Conservation (phyloP, 140 eudicot species). For the Flaveria floridana region DNA sequence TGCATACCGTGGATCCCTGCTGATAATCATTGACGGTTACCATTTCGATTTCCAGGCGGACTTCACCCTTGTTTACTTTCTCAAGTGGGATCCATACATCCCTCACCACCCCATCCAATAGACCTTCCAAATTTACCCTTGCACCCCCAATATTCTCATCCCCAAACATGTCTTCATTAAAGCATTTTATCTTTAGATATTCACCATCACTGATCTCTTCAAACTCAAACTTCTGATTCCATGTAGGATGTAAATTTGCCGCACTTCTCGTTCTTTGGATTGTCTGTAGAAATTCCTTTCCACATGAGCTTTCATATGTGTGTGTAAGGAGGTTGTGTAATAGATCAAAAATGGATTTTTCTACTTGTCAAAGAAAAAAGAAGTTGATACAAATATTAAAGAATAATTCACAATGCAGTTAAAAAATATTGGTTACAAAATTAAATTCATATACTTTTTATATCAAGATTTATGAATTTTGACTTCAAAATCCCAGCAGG, state of each 20-base stretch:
- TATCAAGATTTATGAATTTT: neutral
- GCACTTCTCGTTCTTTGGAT: conserved; percentile 59
- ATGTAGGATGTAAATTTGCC: conserved; percentile 54
- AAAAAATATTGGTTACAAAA: neutral
- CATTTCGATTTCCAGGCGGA: conserved; percentile 73
- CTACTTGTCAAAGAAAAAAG: too few species aligned
- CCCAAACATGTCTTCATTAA: conserved; percentile 61
- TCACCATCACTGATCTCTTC: conserved; percentile 85
- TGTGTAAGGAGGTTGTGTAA: too few species aligned
- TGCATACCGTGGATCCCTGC: conserved; percentile 57
- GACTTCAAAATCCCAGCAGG: neutral
- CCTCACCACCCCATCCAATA: conserved; percentile 64
- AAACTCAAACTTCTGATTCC: conserved; percentile 91
- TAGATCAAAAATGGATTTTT: too few species aligned
- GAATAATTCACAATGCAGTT: neutral
- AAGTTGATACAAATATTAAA: neutral
- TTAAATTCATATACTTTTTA: neutral
- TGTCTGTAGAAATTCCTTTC: conserved; percentile 40
- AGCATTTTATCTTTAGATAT: conserved; percentile 76
- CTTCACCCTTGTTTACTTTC: conserved; percentile 84
- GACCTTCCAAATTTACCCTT: conserved; percentile 86
- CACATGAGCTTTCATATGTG: neutral
- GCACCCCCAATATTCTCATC: conserved; percentile 95
- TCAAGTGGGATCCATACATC: conserved; percentile 93
- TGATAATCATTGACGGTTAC: conserved; percentile 48